Base-by-base conservation (phyloP, 2,329 filamentous ascomycete genomes). In the Ramularia endophylla region DNA sequence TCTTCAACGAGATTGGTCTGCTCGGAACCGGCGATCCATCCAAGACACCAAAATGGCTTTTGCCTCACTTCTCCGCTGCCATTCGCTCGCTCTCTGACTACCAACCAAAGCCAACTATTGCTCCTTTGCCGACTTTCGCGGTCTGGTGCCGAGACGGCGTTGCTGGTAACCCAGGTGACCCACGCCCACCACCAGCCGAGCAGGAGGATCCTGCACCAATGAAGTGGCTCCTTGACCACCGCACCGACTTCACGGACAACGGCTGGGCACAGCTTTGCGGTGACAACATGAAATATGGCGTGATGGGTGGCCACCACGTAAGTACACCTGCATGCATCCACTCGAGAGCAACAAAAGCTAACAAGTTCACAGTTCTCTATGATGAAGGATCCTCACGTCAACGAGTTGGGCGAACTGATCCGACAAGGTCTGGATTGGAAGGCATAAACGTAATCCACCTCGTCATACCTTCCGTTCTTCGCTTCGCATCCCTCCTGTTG, bases 111-210 rank as follows among this genome's bases (percentile, higher is more conserved):
- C 77, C 77, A 3, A 78, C 84, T 57, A 69, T 80, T 27, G 68
- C 71, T 34, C 77, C 75, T 28, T 80, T 83, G 28, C 73, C 75
- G 16, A 77, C 80, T 3, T 77, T 75, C 49, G 70, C 78, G 28
- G 78, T 87, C 52, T 87, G 82, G 79, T 85, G 81, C 56, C 77
- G 80, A 48, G 81, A 87, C 44, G 83, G 83, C 47, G 81, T 87
- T 3, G 85, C 81, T 67, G 54, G 81, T 49, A 68, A 75, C 41
- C 77, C 80, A 5, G 73, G 74, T 36, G 81, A 84, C 60, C 81
- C 80, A 29, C 72, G 77, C 31, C 81, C 81, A 69, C 54, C 81
- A 73, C 64, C 81, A 74, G 56, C 76, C 75, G 60, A 73, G 59
- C 70, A 69, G 46, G 71, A 73, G 59, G 71, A 74, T 47, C 70